These are phyloP conservation scores for Lentinula raphanica DNA, from an alignment of 768 basidiomycete species.

Conservation along the genomic window DNA sequence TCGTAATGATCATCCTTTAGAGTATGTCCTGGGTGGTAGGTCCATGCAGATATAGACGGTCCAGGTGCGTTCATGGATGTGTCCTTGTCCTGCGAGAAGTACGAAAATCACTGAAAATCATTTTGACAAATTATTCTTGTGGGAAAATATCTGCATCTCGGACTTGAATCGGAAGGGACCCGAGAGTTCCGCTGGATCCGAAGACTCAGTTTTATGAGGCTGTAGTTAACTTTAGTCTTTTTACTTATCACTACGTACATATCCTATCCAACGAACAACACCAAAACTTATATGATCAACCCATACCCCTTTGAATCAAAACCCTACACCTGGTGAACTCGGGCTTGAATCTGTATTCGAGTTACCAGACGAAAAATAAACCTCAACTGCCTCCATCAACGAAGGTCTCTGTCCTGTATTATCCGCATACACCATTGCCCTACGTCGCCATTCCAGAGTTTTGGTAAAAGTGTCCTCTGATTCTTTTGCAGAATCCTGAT, in stretches of 20 bases:
- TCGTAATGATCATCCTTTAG: conserved; percentile 11
- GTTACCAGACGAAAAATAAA: background rate
- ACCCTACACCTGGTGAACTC: background rate
- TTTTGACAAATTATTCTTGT: no score
- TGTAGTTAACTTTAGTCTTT: no score
- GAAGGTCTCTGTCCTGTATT: background rate
- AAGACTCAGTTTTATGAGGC: no score
- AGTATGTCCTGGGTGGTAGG: no score
- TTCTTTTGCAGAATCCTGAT: background rate
- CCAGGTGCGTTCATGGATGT: background rate
- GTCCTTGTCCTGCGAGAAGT: no score
- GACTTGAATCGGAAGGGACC: background rate
- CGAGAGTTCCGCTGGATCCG: background rate
- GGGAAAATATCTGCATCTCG: background rate
- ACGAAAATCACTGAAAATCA: no score
- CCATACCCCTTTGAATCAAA: no score
- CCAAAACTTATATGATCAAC: no score
- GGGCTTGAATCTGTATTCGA: background rate
- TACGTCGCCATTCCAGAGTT: background rate
- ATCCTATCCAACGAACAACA: no score
- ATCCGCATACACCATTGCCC: background rate
- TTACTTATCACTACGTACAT: no score
- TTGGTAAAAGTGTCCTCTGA: background rate
- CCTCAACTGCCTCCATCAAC: conserved; percentile 2
- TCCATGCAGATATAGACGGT: background rate